Evolutionary conservation across 306 rosid species (phyloP).

Genomic region (Crataegus laevigata): DNA sequence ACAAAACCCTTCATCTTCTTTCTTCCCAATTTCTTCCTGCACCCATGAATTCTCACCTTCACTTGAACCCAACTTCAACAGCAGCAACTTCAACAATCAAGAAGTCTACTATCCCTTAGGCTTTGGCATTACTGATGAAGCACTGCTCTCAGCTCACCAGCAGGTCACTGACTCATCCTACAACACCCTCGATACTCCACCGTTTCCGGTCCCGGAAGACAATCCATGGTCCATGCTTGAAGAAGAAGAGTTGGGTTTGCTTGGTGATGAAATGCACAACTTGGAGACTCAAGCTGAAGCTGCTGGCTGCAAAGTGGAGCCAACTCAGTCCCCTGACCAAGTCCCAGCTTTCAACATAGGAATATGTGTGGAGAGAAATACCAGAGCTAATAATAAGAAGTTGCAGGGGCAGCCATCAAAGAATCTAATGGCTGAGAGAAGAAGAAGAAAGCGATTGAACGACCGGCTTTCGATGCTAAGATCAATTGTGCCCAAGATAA

Average conservation of each 20-base stretch:
- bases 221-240: conserved; percentile 40
- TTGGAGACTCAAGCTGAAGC: conserved; percentile 46
- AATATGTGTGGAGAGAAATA: conserved; percentile 37
- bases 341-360: conserved; percentile 45
- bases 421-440: conserved; percentile 93
- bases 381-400: conserved; percentile 40
- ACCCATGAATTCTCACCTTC: conserved; percentile 36
- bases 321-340: conserved; percentile 53
- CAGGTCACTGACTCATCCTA: conserved; percentile 44
- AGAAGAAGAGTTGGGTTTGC: conserved; percentile 47
- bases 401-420: conserved; percentile 84
- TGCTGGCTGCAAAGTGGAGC: conserved; percentile 56
- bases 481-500: conserved; percentile 94
- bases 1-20: conserved; percentile 34
- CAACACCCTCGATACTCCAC: conserved; percentile 32
- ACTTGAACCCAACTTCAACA: conserved; percentile 19
- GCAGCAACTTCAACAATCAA: conserved; percentile 15
- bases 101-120: conserved; percentile 42
- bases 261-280: conserved; percentile 47
- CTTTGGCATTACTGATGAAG: not conserved
- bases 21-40: conserved; percentile 41
- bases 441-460: conserved; percentile 78
- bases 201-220: conserved; percentile 39
- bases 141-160: conserved; percentile 41
- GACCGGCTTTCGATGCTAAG: conserved; percentile 93